phyloP scores from a whole-genome alignment of 139 green algal genomes.

The Klebsormidium nitens region DNA sequence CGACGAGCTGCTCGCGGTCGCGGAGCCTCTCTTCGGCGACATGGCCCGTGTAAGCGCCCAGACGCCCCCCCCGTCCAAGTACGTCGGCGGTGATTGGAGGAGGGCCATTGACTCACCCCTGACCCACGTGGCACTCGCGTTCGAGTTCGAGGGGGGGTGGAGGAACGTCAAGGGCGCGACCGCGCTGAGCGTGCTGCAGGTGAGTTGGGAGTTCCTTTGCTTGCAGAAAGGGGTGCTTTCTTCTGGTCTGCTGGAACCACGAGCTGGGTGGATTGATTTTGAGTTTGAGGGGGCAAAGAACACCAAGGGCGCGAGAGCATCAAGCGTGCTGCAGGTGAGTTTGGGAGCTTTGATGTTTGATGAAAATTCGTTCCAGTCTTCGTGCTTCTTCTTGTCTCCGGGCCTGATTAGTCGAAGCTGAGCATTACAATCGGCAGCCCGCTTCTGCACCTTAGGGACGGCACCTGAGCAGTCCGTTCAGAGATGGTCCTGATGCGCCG shows the following conservation, averaged over 20 bases:
- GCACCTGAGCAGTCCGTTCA: too few relatives aligned
- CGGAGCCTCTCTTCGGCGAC: conserved; percentile 35
- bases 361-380: too few relatives aligned
- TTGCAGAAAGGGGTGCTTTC: too few relatives aligned
- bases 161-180: conserved; percentile 74
- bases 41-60: background rate
- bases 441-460: too few relatives aligned
- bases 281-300: conserved; percentile 80
- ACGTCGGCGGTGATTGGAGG: conserved; percentile 55
- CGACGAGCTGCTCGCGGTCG: conserved; percentile 54
- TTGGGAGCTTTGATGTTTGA: too few relatives aligned
- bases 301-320: conserved; percentile 62
- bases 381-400: too few relatives aligned
- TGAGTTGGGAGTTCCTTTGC: too few relatives aligned
- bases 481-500: too few relatives aligned
- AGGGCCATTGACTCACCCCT: conserved; percentile 17
- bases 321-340: conserved; percentile 60
- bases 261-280: too few relatives aligned
- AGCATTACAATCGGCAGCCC: too few relatives aligned
- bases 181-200: conserved; percentile 68
- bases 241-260: too few relatives aligned
- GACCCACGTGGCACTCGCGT: conserved; percentile 63
- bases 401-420: too few relatives aligned
- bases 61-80: conserved; percentile 39
- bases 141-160: conserved; percentile 82